Percentiles rank a stretch among this genome's conserved stretches.
These are phyloP conservation scores for Epichloe typhina DNA, from an alignment of 2,329 filamentous ascomycete species.

Conservation along the genomic window DNA sequence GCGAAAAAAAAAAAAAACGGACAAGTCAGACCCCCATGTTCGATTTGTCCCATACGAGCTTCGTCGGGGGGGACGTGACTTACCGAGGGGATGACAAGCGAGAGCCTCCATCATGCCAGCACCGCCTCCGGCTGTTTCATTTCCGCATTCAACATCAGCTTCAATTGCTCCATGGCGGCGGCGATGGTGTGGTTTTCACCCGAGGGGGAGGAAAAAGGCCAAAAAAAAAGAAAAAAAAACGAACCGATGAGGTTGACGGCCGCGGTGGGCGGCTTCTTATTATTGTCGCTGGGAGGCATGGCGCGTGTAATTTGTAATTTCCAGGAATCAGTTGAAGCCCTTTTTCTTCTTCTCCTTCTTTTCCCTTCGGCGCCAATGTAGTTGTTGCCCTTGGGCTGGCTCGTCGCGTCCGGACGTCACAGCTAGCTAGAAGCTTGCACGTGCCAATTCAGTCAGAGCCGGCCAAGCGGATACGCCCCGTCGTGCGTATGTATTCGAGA, in stretches of 20 bases:
- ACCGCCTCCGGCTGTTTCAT: slow-evolving; percentile 66
- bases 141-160: neutral
- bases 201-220: neutral
- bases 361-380: too few species aligned
- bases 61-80: slow-evolving; percentile 10
- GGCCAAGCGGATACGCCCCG: too few species aligned
- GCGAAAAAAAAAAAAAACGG: neutral
- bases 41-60: neutral
- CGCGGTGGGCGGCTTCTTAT: slow-evolving; percentile 68
- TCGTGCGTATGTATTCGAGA: too few species aligned
- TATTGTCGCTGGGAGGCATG: slow-evolving; percentile 23
- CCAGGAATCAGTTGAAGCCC: too few species aligned
- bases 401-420: too few species aligned
- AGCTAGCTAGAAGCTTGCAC: too few species aligned
- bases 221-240: slow-evolving; percentile 12
- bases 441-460: too few species aligned
- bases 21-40: too few species aligned
- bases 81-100: slow-evolving; percentile 85
- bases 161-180: neutral
- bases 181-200: neutral
- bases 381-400: too few species aligned
- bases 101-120: slow-evolving; percentile 99
- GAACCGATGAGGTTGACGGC: slow-evolving; percentile 85
- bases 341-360: too few species aligned
- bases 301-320: neutral